Evolutionary conservation across 2,329 filamentous ascomycete genomes (phyloP).

Genomic region (Cryphonectria parasitica): DNA sequence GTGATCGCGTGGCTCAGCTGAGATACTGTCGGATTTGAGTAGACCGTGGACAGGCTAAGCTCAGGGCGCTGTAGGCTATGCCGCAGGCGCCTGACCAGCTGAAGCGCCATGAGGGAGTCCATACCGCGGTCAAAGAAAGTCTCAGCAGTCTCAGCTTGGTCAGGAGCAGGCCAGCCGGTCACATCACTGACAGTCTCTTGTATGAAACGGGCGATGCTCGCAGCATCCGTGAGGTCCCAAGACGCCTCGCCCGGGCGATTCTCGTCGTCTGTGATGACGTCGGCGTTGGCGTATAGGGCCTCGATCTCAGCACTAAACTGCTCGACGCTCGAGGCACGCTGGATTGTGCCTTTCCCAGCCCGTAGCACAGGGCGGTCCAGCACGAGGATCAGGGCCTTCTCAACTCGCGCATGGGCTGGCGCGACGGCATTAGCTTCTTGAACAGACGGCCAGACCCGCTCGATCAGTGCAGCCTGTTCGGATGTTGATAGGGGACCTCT

Average conservation of each 20-base stretch:
- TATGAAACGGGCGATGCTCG: constrained; percentile 5
- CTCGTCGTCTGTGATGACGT: neutral
- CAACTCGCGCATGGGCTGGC: constrained; percentile 36
- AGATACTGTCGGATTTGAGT: constrained; percentile 8
- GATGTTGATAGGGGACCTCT: constrained; percentile 33
- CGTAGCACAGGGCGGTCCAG: constrained; percentile 39
- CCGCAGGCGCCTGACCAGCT: constrained; percentile 25
- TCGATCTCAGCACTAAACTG: constrained; percentile 28
- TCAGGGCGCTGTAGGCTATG: constrained; percentile 13
- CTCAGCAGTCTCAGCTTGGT: constrained; percentile 12
- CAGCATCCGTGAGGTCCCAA: neutral
- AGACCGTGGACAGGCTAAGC: constrained; percentile 10
- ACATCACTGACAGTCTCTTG: constrained; percentile 3
- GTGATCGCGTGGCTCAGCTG: neutral
- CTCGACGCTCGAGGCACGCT: constrained; percentile 6
- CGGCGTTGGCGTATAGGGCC: neutral
- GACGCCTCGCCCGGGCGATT: neutral
- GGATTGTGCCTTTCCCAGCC: constrained; percentile 19
- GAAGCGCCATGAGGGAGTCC: constrained; percentile 32
- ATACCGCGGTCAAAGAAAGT: constrained; percentile 32
- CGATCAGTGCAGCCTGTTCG: constrained; percentile 32
- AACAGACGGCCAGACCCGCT: constrained; percentile 19
- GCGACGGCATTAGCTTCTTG: constrained; percentile 16
- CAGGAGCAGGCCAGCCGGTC: constrained; percentile 16
- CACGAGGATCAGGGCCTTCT: constrained; percentile 44